These are phyloP conservation scores for Fragaria iinumae DNA, from an alignment of 306 rosid genomes.

Conservation along the genomic window DNA sequence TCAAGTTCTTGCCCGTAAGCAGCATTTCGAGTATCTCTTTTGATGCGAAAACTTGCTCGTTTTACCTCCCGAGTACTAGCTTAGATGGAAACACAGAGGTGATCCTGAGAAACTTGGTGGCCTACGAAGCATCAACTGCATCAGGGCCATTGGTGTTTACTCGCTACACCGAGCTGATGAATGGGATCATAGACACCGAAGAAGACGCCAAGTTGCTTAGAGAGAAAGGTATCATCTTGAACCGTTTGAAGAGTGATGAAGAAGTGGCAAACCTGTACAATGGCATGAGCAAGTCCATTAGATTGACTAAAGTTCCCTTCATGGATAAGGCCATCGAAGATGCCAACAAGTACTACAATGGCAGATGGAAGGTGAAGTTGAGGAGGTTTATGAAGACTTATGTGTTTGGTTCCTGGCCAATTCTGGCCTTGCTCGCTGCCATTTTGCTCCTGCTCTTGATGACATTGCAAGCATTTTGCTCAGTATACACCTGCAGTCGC, in stretches of 20 bases:
- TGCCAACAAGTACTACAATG: constrained; percentile 56
- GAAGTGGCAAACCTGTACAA: constrained; percentile 66
- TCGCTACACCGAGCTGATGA: constrained; percentile 68
- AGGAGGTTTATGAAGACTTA: constrained; percentile 42
- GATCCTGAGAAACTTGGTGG: constrained; percentile 64
- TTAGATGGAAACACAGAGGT: constrained; percentile 58
- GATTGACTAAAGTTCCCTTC: constrained; percentile 55
- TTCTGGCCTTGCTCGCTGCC: constrained; percentile 57
- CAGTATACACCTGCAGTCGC: constrained; percentile 27
- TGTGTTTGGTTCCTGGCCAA: constrained; percentile 62
- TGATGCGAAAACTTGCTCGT: constrained; percentile 34
- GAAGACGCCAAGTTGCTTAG: constrained; percentile 60
- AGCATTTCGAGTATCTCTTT: constrained; percentile 47
- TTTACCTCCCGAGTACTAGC: constrained; percentile 57
- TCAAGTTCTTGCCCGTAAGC: constrained; percentile 36
- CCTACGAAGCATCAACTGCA: constrained; percentile 68
- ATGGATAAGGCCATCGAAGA: constrained; percentile 76
- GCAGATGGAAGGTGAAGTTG: constrained; percentile 58
- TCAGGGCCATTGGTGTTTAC: constrained; percentile 61
- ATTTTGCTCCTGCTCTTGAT: constrained; percentile 41
- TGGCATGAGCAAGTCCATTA: constrained; percentile 68
- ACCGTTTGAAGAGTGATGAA: constrained; percentile 62
- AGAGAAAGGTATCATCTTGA: constrained; percentile 52
- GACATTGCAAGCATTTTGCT: constrained; percentile 31
- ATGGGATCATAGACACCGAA: constrained; percentile 66